A percentile compares a stretch with the other conserved stretches of the same genome.
phyloP scores from a whole-genome alignment of 352 stramenopile species.

The Pythium aphanidermatum region DNA sequence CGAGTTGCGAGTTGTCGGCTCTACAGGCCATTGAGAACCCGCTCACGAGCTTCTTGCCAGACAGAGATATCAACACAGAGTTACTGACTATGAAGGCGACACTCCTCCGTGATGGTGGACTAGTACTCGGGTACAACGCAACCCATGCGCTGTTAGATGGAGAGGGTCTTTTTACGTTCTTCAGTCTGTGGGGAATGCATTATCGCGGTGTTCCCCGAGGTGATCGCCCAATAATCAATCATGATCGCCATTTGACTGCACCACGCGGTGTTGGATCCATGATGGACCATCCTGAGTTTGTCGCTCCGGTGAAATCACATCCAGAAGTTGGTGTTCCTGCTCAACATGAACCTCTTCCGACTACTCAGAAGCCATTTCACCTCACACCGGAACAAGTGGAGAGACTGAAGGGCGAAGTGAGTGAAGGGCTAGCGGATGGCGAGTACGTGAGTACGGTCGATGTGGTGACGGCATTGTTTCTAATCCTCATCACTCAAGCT shows the following conservation, averaged over 20 bases:
- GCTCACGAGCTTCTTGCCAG: constrained; percentile 31
- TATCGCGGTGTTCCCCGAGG: constrained; percentile 29
- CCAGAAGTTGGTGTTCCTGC: constrained; percentile 1
- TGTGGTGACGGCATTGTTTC: constrained; percentile 42
- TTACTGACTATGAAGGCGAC: constrained; percentile 32
- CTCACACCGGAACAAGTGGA: constrained; percentile 32
- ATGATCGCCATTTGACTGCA: constrained; percentile 33
- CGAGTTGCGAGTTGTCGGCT: constrained; percentile 18
- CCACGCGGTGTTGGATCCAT: constrained; percentile 13
- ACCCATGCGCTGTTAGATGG: constrained; percentile 45
- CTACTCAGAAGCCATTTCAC: constrained; percentile 41
- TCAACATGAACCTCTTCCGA: no score
- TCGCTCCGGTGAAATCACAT: neutral
- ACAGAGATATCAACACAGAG: constrained; percentile 9
- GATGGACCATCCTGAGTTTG: constrained; percentile 41
- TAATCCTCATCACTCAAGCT: constrained; percentile 37
- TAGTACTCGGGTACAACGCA: constrained; percentile 38
- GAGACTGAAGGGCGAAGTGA: constrained; percentile 30
- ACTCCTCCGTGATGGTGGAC: constrained; percentile 34
- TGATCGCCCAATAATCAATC: constrained; percentile 24
- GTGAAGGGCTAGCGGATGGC: neutral
- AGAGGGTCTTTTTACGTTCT: constrained; percentile 52
- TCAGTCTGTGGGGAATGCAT: constrained; percentile 47
- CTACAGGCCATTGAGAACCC: constrained; percentile 24
- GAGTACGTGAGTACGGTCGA: constrained; percentile 51